These are phyloP conservation scores for Adiantum capillusveneris DNA, from an alignment of 75 land plant species.

Conservation along the genomic window DNA sequence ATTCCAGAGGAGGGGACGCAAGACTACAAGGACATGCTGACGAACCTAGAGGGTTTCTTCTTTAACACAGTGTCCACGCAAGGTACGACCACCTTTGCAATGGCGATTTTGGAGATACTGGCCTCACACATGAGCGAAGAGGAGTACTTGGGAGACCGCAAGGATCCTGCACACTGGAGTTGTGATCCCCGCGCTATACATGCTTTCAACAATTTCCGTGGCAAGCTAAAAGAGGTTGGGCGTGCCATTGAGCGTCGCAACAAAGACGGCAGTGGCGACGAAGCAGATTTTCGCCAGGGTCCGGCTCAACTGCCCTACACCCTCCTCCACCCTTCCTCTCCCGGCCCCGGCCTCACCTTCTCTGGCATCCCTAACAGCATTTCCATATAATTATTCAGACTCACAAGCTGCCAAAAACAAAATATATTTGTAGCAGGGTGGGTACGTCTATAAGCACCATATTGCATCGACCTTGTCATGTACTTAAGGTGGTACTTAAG, in stretches of 20 bases:
- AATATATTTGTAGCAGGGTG: too few species aligned
- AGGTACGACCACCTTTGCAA: slow-evolving; percentile 31
- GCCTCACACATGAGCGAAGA: slow-evolving; percentile 43
- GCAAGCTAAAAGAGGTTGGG: slow-evolving; percentile 25
- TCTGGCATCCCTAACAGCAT: slow-evolving; percentile 61
- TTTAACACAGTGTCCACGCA: slow-evolving; percentile 39
- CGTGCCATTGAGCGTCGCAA: slow-evolving; percentile 27
- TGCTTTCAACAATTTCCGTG: slow-evolving; percentile 26
- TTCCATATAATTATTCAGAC: slow-evolving; percentile 51
- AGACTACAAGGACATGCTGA: slow-evolving; percentile 21
- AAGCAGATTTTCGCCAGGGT: slow-evolving; percentile 34
- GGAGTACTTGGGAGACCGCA: slow-evolving; percentile 38
- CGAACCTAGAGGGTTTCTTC: slow-evolving; percentile 30
- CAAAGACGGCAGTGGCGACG: slow-evolving; percentile 11
- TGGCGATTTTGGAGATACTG: slow-evolving; percentile 48
- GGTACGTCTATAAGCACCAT: too few species aligned
- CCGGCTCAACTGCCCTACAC: slow-evolving; percentile 41
- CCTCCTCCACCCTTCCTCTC: slow-evolving; percentile 29
- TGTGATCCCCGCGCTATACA: slow-evolving; percentile 13
- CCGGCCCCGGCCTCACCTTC: slow-evolving; percentile 38
- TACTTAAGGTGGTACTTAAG: too few species aligned
- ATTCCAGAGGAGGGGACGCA: slow-evolving; percentile 23
- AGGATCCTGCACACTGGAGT: slow-evolving; percentile 16
- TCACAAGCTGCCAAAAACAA: too few species aligned
- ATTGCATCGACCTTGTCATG: too few species aligned